A percentile compares a stretch with the other conserved stretches of the same genome.
Conservation (phyloP, 495 filamentous ascomycete species). For the Astrothelium macrocarpum region DNA sequence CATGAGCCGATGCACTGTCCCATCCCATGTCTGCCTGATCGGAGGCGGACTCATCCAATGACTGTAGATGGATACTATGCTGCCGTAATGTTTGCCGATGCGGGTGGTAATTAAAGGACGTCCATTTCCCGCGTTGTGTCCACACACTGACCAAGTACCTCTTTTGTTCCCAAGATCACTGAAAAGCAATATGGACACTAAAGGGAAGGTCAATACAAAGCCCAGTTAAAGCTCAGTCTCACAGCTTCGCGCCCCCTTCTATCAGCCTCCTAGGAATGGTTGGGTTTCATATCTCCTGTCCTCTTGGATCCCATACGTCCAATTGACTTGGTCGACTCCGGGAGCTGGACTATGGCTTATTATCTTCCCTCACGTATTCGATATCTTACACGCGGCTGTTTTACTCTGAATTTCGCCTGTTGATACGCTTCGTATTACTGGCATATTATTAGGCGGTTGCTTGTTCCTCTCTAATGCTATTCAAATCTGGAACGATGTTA, state of each 20-base stretch:
- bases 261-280: neutral
- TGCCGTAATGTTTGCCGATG: too few relatives aligned
- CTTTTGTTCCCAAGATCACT: neutral
- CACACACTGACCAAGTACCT: neutral
- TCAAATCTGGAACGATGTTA: neutral
- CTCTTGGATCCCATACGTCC: constrained; percentile 13
- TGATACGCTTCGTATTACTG: neutral
- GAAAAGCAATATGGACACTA: neutral
- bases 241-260: neutral
- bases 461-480: neutral
- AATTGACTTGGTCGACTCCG: constrained; percentile 10
- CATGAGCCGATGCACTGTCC: too few relatives aligned
- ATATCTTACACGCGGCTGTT: neutral
- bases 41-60: too few relatives aligned
- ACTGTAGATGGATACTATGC: too few relatives aligned
- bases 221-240: neutral
- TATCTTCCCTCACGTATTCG: constrained; percentile 1
- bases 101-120: neutral
- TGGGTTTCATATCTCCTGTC: constrained; percentile 2
- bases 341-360: constrained; percentile 7
- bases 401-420: neutral
- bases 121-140: neutral
- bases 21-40: too few relatives aligned
- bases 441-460: neutral
- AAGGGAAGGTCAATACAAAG: neutral